phyloP scores from a whole-genome alignment of 2,329 filamentous ascomycete genomes.

The Talaromyces rugulosus region DNA sequence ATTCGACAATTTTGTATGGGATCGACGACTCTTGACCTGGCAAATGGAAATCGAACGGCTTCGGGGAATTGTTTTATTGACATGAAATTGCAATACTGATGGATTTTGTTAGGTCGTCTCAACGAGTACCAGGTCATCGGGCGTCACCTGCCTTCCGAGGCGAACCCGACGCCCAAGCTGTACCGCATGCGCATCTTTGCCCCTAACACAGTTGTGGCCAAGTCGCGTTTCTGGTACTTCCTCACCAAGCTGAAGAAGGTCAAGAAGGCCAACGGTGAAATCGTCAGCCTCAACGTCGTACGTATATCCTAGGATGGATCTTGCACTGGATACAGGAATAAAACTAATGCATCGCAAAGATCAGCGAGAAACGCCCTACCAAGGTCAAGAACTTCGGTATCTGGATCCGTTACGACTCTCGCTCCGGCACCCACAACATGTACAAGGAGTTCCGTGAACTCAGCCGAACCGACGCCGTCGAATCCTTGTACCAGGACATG shows the following conservation, averaged over 20 bases:
- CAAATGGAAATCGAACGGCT: background rate
- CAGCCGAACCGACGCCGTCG: constrained; percentile 90
- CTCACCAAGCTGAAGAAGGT: constrained; percentile 98
- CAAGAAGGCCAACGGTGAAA: constrained; percentile 99
- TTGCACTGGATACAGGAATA: background rate
- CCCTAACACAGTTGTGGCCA: constrained; percentile 94
- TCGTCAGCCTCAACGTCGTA: constrained; percentile 95
- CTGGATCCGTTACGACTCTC: constrained; percentile 99
- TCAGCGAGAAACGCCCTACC: constrained; percentile 96
- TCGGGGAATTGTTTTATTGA: background rate
- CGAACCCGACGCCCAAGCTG: constrained; percentile 94
- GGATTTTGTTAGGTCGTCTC: constrained; percentile 75
- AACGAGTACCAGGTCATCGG: constrained; percentile 99
- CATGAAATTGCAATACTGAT: constrained; percentile 13
- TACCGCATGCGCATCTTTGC: constrained; percentile 99
- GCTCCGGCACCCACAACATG: constrained; percentile 99
- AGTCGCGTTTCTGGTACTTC: constrained; percentile 99
- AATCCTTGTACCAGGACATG: constrained; percentile 99
- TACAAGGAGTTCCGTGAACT: constrained; percentile 99
- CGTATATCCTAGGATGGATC: constrained; percentile 33
- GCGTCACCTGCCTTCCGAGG: constrained; percentile 96
- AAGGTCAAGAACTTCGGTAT: constrained; percentile 99
- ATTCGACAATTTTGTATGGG: background rate
- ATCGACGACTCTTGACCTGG: background rate
- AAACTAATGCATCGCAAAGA: constrained; percentile 51